Percentiles rank a stretch among this genome's conserved stretches.
These are phyloP conservation scores for Lactarius hengduanensis DNA, from an alignment of 768 basidiomycete species.

Conservation along the genomic window DNA sequence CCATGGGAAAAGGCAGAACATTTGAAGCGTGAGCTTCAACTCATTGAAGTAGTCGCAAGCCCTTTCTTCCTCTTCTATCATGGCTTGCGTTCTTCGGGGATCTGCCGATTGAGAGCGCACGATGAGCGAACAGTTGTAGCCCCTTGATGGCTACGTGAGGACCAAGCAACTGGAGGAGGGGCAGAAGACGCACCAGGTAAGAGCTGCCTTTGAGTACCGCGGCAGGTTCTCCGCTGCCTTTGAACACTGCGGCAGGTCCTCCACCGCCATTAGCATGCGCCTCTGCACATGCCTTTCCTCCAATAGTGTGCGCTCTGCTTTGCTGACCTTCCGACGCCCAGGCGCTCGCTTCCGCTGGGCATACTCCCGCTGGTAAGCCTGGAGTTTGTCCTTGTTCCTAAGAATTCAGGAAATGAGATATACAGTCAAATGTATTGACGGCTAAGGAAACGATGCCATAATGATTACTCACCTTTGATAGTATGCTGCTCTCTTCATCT, in stretches of 20 bases:
- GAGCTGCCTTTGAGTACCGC: neutral
- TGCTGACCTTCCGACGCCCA: neutral
- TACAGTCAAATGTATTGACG: rapidly evolving
- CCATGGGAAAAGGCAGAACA: too few relatives aligned
- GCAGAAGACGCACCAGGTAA: neutral
- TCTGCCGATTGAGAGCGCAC: too few relatives aligned
- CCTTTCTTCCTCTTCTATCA: too few relatives aligned
- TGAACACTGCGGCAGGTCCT: neutral
- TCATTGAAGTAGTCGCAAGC: too few relatives aligned
- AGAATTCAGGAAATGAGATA: neutral
- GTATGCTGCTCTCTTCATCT: neutral
- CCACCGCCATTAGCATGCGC: neutral
- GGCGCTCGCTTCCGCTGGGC: neutral
- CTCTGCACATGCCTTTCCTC: neutral
- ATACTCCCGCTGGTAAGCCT: neutral
- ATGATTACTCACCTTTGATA: neutral
- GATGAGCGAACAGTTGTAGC: too few relatives aligned
- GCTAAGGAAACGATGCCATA: too few relatives aligned
- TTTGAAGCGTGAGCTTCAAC: too few relatives aligned
- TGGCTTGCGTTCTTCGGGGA: too few relatives aligned
- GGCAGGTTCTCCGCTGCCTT: neutral
- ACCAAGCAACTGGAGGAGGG: too few relatives aligned
- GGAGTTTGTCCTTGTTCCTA: neutral
- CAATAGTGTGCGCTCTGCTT: neutral
- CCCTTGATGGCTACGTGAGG: too few relatives aligned